Evolutionary conservation across 192 early-diverging fungal species (phyloP).

Genomic region (Helicostylum pulchrum): DNA sequence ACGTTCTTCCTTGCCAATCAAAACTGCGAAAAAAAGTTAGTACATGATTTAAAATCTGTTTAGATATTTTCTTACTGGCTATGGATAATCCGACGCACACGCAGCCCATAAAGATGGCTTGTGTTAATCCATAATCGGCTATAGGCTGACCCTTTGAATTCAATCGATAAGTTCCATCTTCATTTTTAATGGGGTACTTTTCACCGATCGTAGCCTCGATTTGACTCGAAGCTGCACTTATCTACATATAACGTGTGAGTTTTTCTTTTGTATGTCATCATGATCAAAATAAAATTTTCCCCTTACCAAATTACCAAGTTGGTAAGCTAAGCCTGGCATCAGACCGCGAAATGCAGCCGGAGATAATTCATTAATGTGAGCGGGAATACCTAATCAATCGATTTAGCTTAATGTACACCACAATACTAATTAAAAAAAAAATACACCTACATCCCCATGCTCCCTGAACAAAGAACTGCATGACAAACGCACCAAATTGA

Average conservation of each 20-base stretch:
- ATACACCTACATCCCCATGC: constrained; percentile 37
- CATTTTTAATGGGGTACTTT: constrained; percentile 21
- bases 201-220: constrained; percentile 45
- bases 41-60: neutral
- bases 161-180: constrained; percentile 10
- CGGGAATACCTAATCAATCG: constrained; percentile 60
- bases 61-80: constrained; percentile 2
- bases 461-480: constrained; percentile 60
- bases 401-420: neutral
- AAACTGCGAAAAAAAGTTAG: constrained; percentile 31
- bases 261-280: neutral
- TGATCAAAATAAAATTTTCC: constrained; percentile 24
- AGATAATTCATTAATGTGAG: constrained; percentile 65
- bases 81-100: constrained; percentile 27
- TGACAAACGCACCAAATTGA: constrained; percentile 40
- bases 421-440: neutral
- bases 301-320: constrained; percentile 71
- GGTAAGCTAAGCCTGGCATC: constrained; percentile 72
- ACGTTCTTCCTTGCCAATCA: constrained; percentile 58
- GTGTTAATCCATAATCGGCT: constrained; percentile 52
- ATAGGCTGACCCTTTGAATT: constrained; percentile 19
- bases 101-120: constrained; percentile 58
- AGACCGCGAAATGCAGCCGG: constrained; percentile 63
- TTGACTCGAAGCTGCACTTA: constrained; percentile 39
- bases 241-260: constrained; percentile 11